Percentiles rank a stretch among this genome's conserved stretches.
These are phyloP conservation scores for Purshia tridentata DNA, from an alignment of 306 rosid genomes.

Conservation along the genomic window DNA sequence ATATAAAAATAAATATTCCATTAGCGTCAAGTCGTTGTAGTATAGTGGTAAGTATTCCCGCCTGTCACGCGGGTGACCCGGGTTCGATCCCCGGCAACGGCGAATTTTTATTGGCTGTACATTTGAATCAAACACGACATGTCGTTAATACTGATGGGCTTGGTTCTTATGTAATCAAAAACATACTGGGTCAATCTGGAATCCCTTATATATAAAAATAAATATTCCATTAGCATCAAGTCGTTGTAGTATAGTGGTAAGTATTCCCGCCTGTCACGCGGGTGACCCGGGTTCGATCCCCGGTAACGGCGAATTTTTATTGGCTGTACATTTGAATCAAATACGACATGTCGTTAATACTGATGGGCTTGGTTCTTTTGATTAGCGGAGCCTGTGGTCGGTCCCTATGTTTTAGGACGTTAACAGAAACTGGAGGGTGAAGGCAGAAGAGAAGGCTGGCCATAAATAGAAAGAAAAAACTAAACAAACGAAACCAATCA, in stretches of 20 bases:
- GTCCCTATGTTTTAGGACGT: constrained; percentile 5
- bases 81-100: constrained; percentile 14
- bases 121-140: neutral
- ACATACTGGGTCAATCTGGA: too few relatives aligned
- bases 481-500: neutral
- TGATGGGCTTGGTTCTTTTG: neutral
- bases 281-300: too few relatives aligned
- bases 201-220: too few relatives aligned
- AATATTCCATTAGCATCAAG: too few relatives aligned
- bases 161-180: neutral
- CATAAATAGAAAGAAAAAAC: neutral
- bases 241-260: constrained; percentile 17
- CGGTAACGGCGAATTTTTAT: neutral
- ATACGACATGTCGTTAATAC: neutral
- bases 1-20: too few relatives aligned
- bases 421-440: neutral
- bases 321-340: too few relatives aligned
- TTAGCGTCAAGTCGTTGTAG: neutral
- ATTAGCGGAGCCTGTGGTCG: neutral
- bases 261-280: too few relatives aligned
- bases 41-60: constrained; percentile 9
- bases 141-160: neutral
- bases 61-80: too few relatives aligned
- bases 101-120: neutral
- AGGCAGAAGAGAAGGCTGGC: neutral